Conservation (phyloP, 345 rosid genomes). For the Trapa bicornis region DNA sequence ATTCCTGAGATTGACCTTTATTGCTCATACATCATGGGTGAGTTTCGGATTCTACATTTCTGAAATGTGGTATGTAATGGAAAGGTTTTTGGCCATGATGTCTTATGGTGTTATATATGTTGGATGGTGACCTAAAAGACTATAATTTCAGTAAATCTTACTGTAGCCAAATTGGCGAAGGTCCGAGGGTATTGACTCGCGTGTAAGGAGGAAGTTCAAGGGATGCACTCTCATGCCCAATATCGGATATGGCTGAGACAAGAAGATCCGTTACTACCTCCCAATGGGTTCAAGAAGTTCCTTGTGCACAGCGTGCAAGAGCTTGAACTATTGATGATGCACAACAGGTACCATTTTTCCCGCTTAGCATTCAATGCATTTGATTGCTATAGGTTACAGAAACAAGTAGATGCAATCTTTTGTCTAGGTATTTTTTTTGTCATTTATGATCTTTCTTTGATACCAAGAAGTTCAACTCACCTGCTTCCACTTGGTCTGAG, state of each 20-base stretch:
- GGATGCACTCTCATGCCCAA: slow-evolving; percentile 59
- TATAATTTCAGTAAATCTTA: neutral
- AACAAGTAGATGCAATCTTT: too few relatives aligned
- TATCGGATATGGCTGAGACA: slow-evolving; percentile 54
- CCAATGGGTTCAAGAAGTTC: slow-evolving; percentile 64
- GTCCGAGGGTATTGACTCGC: slow-evolving; percentile 70
- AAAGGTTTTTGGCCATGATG: neutral
- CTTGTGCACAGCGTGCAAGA: slow-evolving; percentile 47
- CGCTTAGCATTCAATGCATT: too few relatives aligned
- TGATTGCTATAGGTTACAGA: too few relatives aligned
- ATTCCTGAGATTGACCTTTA: too few relatives aligned
- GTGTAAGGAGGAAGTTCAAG: slow-evolving; percentile 67
- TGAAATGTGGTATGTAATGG: too few relatives aligned
- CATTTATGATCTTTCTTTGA: neutral
- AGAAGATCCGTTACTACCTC: slow-evolving; percentile 58
- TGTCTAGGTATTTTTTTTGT: neutral
- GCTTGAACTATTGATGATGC: slow-evolving; percentile 62
- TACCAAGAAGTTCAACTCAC: neutral
- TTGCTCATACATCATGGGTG: too few relatives aligned
- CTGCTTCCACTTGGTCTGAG: slow-evolving; percentile 12
- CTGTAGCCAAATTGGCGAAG: slow-evolving; percentile 44
- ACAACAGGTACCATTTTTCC: slow-evolving; percentile 30
- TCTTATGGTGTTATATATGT: neutral
- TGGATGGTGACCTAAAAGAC: neutral
- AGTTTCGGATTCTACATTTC: too few relatives aligned